These are phyloP conservation scores for Manihot esculenta DNA, from an alignment of 441 rosid species.

Conservation along the genomic window DNA sequence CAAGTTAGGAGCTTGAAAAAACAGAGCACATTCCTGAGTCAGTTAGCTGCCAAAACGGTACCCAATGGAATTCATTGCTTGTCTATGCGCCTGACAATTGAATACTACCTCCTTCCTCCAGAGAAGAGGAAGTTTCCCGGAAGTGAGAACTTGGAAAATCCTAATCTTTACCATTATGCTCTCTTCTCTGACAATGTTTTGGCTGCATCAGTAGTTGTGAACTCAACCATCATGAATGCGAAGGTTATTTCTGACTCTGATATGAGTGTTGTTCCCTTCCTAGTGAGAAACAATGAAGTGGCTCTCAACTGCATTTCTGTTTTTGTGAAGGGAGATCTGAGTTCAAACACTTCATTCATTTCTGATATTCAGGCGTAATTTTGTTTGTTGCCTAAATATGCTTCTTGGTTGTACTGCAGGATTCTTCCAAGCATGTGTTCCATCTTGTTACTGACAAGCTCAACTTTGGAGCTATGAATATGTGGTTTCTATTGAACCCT, in stretches of 20 bases:
- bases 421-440: constrained; percentile 91
- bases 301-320: background rate
- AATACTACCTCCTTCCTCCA: constrained; percentile 77
- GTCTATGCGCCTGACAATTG: constrained; percentile 92
- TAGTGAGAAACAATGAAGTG: background rate
- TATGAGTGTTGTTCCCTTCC: background rate
- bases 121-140: constrained; percentile 89
- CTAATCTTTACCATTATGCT: constrained; percentile 85
- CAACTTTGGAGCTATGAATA: constrained; percentile 94
- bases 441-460: constrained; percentile 96
- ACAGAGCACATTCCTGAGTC: constrained; percentile 98
- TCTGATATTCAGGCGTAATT: constrained; percentile 15
- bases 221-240: constrained; percentile 87
- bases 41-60: constrained; percentile 96
- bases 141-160: constrained; percentile 79
- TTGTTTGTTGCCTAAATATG: constrained; percentile 8
- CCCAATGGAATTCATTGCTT: constrained; percentile 94
- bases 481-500: constrained; percentile 97
- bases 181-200: constrained; percentile 95
- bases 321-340: background rate
- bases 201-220: constrained; percentile 98
- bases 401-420: constrained; percentile 47
- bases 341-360: constrained; percentile 6
- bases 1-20: constrained; percentile 96
- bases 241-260: constrained; percentile 50